These are phyloP conservation scores for Aphanocladium album DNA, from an alignment of 2,329 filamentous ascomycete species.

Conservation along the genomic window DNA sequence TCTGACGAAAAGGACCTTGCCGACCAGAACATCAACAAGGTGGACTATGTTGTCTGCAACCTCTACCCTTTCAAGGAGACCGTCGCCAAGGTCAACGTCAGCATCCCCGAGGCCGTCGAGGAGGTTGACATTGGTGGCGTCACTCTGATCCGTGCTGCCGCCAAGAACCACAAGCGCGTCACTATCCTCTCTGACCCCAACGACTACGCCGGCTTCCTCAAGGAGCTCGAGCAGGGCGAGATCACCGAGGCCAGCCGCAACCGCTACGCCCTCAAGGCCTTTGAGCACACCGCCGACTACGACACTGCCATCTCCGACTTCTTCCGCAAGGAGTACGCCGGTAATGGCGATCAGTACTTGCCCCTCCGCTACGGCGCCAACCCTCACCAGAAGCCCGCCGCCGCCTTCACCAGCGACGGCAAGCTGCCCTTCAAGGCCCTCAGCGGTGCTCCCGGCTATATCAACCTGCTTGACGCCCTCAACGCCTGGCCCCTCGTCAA, in stretches of 20 bases:
- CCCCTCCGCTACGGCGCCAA: constrained; percentile 92
- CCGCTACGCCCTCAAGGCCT: constrained; percentile 91
- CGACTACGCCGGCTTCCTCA: constrained; percentile 91
- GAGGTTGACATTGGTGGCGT: constrained; percentile 99
- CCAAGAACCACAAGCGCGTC: constrained; percentile 95
- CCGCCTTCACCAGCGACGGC: constrained; percentile 69
- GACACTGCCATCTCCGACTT: constrained; percentile 92
- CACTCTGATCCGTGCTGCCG: constrained; percentile 89
- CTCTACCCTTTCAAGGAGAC: constrained; percentile 99
- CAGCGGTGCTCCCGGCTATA: constrained; percentile 84
- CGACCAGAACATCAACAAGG: constrained; percentile 90
- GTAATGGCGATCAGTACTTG: constrained; percentile 75
- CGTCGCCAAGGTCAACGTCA: constrained; percentile 93
- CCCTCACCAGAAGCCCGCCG: constrained; percentile 95
- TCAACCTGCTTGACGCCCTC: constrained; percentile 92
- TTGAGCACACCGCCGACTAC: constrained; percentile 97
- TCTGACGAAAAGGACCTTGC: constrained; percentile 96
- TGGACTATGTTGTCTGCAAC: constrained; percentile 96
- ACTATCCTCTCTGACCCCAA: constrained; percentile 91
- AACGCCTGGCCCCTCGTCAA: constrained; percentile 97
- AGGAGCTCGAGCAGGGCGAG: constrained; percentile 81
- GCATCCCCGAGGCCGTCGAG: constrained; percentile 92
- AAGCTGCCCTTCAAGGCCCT: constrained; percentile 93
- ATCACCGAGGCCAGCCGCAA: constrained; percentile 82
- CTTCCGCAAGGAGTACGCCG: constrained; percentile 95